Base-by-base conservation (phyloP, 306 rosid species). In the Glycyrrhiza uralensis region DNA sequence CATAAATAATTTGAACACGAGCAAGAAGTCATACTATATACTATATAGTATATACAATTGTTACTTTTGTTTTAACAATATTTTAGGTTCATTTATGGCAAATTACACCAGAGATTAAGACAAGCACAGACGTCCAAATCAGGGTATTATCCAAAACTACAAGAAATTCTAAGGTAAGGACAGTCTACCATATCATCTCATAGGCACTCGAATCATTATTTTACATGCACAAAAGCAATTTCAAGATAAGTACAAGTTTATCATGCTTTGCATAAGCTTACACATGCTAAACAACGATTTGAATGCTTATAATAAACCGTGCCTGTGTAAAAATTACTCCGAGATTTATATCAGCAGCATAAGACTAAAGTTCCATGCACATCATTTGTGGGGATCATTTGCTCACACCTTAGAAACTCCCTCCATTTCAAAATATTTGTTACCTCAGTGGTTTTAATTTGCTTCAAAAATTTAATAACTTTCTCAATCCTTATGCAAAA, bases 81-180 rank as follows among this genome's bases (percentile, higher is more conserved):
- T 15, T 44, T 38, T 26, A 60, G 42, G 55, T 38, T 10, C 17
- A 45, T 32, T 29, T 4, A 8, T 6, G 13, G 36, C 42, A 59
- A 45, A 47, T 15, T 28, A 54, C 33, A 46, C 20, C 52, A 54
- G 47, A 58, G 61, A 67, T 45, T 44, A 66, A 49, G 59, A 49
- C n/a, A 52, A 73, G 66, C 76, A 61, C 68, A 55, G 39, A 79
- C 80, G 42, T 60, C 82, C 78, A 83, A 76, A 71, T 78, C 70
- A 80, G 79, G 80, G 32, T 54, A 57, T 13, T 46, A 74, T 58
- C 62, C 75, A 42, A 28, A 38, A 85, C 7, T 4, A 63, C 0
- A 17, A 65, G 35, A 26, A 14, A 44, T 45, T 28, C 13, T 4
- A 28, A 26, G 14, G 5, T 9, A 15, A 65, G 38, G 42, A 30